Evolutionary conservation across 805 yeast genomes (phyloP), one percentile per base, ranked within the genome.

Genomic region (Candida khao-thaluensis): DNA sequence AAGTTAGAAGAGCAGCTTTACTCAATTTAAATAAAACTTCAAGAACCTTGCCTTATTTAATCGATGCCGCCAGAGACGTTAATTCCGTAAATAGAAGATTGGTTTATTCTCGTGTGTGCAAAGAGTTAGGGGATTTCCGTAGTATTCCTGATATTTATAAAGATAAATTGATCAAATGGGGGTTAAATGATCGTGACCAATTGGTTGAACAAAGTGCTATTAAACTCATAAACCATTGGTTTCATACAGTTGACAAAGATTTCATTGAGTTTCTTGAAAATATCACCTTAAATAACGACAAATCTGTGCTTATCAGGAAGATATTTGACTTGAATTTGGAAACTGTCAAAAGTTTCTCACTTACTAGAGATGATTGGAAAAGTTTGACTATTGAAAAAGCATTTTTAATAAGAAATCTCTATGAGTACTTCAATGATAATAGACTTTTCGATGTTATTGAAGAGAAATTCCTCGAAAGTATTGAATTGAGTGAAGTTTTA

Each of bases 1-100:
- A 93, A 45, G 96, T 90, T 1, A 73, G 98, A 48, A 72, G 95
- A 43, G 89, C 95, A 0, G 91, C 91, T 0, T 62, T 89, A 52
- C 64, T 83, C 30, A 85, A 88, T 54, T 57, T 91, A 22, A 78
- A 73, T 17, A 82, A 80, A 49, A 74, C 73, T 29, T 50, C 60
- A 3, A 48, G 52, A 1, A 82, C 89, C 0, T 64, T 77, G 14
- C 78, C 82, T 1, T 71, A 68, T 40, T 64, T 88, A 1, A 63
- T 89, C 24, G 93, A 83, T 53, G 73, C 97, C 42, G 95, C 95
- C 0, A 73, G 95, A 41, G 99, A 91, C 59, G 69, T 69, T 3
- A 85, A 85, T 54, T 61, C 82, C 0, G 67, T 77, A 14, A 89
- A 84, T 52, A 72, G 99, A 60, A 71, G 88, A 49, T 57, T 82